phyloP scores from a whole-genome alignment of 1,139 yeast species.

The Torulaspora globosa region DNA sequence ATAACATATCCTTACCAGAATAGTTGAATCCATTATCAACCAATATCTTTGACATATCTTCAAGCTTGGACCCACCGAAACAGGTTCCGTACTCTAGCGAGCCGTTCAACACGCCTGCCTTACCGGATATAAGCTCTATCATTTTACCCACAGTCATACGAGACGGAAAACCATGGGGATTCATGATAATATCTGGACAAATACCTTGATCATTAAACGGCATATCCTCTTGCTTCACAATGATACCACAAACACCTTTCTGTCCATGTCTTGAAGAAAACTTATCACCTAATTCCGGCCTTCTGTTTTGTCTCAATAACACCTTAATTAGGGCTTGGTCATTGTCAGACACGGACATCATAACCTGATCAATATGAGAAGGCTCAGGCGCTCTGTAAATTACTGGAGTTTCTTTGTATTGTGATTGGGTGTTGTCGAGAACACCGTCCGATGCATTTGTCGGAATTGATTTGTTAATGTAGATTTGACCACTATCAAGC shows the following conservation, averaged over 20 bases:
- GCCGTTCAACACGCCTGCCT: constrained; percentile 95
- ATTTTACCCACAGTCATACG: constrained; percentile 99
- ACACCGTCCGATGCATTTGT: constrained; percentile 77
- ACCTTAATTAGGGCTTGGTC: constrained; percentile 95
- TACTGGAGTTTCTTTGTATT: constrained; percentile 86
- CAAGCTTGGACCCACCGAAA: constrained; percentile 93
- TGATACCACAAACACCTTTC: constrained; percentile 98
- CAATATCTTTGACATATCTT: constrained; percentile 90
- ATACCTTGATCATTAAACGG: constrained; percentile 92
- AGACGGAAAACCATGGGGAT: constrained; percentile 99
- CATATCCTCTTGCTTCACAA: constrained; percentile 92
- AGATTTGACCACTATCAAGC: constrained; percentile 89
- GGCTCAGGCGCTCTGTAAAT: constrained; percentile 94
- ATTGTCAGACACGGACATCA: constrained; percentile 93
- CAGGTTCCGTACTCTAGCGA: constrained; percentile 93
- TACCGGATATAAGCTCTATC: constrained; percentile 94
- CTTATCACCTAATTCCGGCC: constrained; percentile 97
- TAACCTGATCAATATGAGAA: constrained; percentile 90
- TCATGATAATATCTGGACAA: constrained; percentile 93
- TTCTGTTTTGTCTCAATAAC: constrained; percentile 85
- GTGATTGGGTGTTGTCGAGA: constrained; percentile 46
- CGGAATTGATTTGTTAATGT: constrained; percentile 89
- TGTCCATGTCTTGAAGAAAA: constrained; percentile 97
- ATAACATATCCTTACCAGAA: constrained; percentile 95
- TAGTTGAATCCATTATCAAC: constrained; percentile 90